Evolutionary conservation across 495 filamentous ascomycete genomes (phyloP).

Genomic region (Penicillium taxi): DNA sequence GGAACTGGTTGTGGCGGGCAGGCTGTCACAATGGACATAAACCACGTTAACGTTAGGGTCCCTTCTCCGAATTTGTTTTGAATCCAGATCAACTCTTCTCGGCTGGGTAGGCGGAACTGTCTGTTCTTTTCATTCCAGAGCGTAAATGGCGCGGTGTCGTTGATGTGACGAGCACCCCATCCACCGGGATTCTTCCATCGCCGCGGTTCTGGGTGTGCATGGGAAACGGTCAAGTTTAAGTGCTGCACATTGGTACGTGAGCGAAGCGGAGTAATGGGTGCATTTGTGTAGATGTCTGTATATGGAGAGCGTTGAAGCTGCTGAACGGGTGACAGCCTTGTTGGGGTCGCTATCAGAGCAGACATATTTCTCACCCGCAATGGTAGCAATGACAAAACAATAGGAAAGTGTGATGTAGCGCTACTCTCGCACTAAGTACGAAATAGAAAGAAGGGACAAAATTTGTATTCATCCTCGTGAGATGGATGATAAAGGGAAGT

Average conservation of each 20-base stretch:
- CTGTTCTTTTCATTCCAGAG: conserved; percentile 8
- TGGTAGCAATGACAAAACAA: no score
- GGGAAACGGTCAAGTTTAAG: neutral
- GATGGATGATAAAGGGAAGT: no score
- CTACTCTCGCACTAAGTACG: no score
- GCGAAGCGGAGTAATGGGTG: neutral
- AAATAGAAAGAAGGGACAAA: no score
- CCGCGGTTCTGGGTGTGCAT: conserved; percentile 6
- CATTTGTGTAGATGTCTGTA: conserved; percentile 2
- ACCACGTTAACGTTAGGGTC: no score
- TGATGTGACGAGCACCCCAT: conserved; percentile 11
- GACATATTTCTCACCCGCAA: no score
- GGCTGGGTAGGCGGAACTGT: conserved; percentile 7
- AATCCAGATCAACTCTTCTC: conserved; percentile 14
- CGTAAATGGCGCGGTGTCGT: conserved; percentile 12
- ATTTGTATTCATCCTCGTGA: no score
- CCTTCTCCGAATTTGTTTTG: neutral
- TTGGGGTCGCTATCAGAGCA: neutral
- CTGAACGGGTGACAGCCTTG: conserved; percentile 2
- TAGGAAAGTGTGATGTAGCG: no score
- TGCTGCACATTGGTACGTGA: neutral
- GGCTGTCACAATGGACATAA: conserved; percentile 18
- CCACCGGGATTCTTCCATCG: conserved; percentile 10
- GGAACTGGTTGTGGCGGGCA: conserved; percentile 18
- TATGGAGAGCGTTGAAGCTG: conserved; percentile 1